phyloP scores from a whole-genome alignment of 2,329 filamentous ascomycete species.

The Magnaporthiopsis rhizophila region DNA sequence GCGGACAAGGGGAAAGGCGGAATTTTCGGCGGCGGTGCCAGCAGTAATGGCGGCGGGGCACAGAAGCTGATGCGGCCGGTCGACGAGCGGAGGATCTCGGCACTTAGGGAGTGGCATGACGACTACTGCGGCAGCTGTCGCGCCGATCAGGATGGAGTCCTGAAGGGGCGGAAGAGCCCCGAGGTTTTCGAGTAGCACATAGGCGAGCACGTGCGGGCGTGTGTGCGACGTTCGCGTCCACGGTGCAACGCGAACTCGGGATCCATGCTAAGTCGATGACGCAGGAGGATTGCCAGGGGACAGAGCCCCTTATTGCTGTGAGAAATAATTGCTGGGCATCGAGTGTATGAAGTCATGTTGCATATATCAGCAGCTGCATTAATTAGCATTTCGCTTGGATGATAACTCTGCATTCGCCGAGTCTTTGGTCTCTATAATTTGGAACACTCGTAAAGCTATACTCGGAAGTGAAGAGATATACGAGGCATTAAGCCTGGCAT shows the following conservation, averaged over 20 bases:
- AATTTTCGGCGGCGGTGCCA: slow-evolving; percentile 8
- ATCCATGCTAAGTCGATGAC: not conserved
- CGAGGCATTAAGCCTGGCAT: not conserved
- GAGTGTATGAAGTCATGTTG: not conserved
- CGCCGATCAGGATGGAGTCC: slow-evolving; percentile 29
- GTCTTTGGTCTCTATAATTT: no score
- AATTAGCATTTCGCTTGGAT: not conserved
- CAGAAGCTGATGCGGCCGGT: slow-evolving; percentile 19
- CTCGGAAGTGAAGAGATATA: not conserved
- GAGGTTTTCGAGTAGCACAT: not conserved
- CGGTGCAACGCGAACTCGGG: not conserved
- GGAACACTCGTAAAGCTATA: no score
- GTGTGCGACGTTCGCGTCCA: no score
- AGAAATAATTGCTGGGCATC: not conserved
- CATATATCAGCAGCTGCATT: not conserved
- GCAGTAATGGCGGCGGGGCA: slow-evolving; percentile 12
- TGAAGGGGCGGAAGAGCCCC: not conserved
- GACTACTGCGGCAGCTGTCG: slow-evolving; percentile 50
- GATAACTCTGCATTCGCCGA: no score
- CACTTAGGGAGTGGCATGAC: slow-evolving; percentile 40
- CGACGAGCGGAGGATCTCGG: slow-evolving; percentile 23
- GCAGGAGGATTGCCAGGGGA: not conserved
- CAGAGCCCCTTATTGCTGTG: not conserved
- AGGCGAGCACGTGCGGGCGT: no score
- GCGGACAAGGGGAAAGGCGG: slow-evolving; percentile 10